Conservation (phyloP, 2,329 filamentous ascomycete genomes). For the Colletotrichum sp. region DNA sequence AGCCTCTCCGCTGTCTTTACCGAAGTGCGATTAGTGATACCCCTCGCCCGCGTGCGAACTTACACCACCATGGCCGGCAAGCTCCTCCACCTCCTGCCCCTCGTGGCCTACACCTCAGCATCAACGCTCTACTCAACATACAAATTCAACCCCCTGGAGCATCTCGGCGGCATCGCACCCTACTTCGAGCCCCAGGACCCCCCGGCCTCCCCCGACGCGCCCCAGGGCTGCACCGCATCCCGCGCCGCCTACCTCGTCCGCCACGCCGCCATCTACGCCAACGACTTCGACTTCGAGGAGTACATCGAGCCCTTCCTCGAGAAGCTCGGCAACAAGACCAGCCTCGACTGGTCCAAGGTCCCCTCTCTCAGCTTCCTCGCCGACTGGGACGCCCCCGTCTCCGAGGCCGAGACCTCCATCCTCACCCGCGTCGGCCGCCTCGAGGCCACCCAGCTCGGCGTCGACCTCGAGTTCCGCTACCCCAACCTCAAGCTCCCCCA, state of each 20-base stretch:
- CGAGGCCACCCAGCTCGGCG: constrained; percentile 64
- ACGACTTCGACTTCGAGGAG: constrained; percentile 62
- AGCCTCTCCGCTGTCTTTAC: neutral
- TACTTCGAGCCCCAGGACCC: constrained; percentile 63
- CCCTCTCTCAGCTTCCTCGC: constrained; percentile 61
- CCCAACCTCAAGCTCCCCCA: constrained; percentile 56
- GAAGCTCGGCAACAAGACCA: constrained; percentile 63
- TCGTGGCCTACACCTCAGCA: constrained; percentile 15
- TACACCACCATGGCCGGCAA: neutral
- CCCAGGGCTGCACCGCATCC: constrained; percentile 54
- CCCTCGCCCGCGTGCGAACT: neutral
- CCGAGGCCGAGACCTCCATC: constrained; percentile 61
- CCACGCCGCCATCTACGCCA: constrained; percentile 66
- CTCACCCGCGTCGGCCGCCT: constrained; percentile 66
- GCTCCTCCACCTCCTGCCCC: neutral
- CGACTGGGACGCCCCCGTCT: constrained; percentile 62
- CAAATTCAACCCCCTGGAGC: constrained; percentile 58
- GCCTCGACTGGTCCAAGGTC: constrained; percentile 60
- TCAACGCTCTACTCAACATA: constrained; percentile 50
- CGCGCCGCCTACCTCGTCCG: constrained; percentile 61
- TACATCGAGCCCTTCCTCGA: constrained; percentile 62
- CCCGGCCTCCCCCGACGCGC: constrained; percentile 44
- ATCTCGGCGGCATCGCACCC: constrained; percentile 60
- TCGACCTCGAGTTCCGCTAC: constrained; percentile 64
- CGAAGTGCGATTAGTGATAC: neutral